Evolutionary conservation across 1,284 basidiomycete genomes (phyloP).

Genomic region (Rhodotorula sp.): DNA sequence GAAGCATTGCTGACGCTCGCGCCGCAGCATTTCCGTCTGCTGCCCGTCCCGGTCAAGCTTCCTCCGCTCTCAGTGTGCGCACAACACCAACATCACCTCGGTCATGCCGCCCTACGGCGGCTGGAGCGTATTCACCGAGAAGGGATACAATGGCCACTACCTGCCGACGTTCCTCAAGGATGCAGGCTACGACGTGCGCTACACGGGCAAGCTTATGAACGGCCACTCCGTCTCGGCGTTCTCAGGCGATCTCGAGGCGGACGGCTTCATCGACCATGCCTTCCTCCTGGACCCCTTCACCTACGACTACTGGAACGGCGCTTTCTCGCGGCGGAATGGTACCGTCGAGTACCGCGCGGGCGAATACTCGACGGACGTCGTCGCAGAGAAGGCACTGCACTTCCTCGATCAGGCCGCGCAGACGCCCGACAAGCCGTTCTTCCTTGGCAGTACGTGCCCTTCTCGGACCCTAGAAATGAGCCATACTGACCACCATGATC

Average conservation of each 20-base stretch:
- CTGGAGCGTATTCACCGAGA: conserved; percentile 47
- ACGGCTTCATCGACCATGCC: conserved; percentile 38
- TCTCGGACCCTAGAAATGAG: conserved; percentile 8
- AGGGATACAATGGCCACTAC: conserved; percentile 44
- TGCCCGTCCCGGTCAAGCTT: conserved; percentile 47
- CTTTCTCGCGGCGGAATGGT: conserved; percentile 38
- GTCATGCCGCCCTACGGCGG: conserved; percentile 47
- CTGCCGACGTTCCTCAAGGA: conserved; percentile 47
- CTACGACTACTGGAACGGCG: conserved; percentile 47
- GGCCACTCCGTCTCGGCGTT: conserved; percentile 40
- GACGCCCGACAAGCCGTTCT: conserved; percentile 44
- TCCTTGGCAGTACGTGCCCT: conserved; percentile 40
- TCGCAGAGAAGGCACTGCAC: conserved; percentile 44
- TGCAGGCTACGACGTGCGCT: conserved; percentile 48
- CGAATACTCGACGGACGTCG: conserved; percentile 47
- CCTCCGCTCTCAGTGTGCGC: conserved; percentile 46
- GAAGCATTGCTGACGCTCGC: conserved; percentile 27
- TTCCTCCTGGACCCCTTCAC: conserved; percentile 50
- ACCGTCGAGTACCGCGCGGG: conserved; percentile 37
- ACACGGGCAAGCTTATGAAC: conserved; percentile 50
- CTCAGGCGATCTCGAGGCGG: conserved; percentile 44
- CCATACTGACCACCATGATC: not conserved
- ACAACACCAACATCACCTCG: conserved; percentile 49
- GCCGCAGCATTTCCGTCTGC: conserved; percentile 40
- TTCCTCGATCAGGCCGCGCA: conserved; percentile 41